phyloP scores from a whole-genome alignment of 2,329 filamentous ascomycete genomes.

The Pseudopyricularia cyperi region DNA sequence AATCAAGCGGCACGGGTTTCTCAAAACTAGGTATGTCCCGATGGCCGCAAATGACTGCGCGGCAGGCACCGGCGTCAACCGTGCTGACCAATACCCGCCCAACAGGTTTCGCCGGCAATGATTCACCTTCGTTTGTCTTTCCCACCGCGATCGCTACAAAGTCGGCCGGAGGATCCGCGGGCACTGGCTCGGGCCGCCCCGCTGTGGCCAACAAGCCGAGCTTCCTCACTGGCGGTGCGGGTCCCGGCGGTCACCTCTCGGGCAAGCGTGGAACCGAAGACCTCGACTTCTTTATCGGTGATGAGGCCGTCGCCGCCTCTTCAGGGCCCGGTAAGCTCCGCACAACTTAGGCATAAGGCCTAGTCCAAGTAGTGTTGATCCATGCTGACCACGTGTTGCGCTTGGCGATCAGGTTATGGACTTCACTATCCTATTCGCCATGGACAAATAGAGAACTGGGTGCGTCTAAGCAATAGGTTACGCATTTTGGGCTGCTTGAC shows the following conservation, averaged over 20 bases:
- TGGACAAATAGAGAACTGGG: slow-evolving; percentile 98
- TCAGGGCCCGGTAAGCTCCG: slow-evolving; percentile 56
- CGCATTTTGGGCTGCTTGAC: slow-evolving; percentile 8
- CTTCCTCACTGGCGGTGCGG: slow-evolving; percentile 83
- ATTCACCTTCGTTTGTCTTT: slow-evolving; percentile 98
- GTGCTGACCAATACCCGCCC: slow-evolving; percentile 11
- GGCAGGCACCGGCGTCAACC: neutral
- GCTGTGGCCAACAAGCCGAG: slow-evolving; percentile 90
- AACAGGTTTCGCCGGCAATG: slow-evolving; percentile 93
- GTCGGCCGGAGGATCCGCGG: slow-evolving; percentile 54
- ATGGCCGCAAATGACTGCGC: neutral
- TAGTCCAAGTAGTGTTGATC: neutral
- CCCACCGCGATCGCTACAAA: slow-evolving; percentile 97
- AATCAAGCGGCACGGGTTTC: slow-evolving; percentile 86
- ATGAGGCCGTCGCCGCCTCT: slow-evolving; percentile 79
- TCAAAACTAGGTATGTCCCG: slow-evolving; percentile 78
- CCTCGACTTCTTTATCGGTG: slow-evolving; percentile 96
- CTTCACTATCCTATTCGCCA: slow-evolving; percentile 96
- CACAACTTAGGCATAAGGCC: neutral
- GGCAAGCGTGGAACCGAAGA: slow-evolving; percentile 94
- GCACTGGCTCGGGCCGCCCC: slow-evolving; percentile 76
- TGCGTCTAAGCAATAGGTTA: slow-evolving; percentile 24
- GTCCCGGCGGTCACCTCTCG: slow-evolving; percentile 68
- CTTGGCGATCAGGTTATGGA: slow-evolving; percentile 57
- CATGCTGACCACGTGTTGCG: neutral